Conservation (phyloP, 371 early-diverging fungal genomes). For the Phascolomyces articulosus region DNA sequence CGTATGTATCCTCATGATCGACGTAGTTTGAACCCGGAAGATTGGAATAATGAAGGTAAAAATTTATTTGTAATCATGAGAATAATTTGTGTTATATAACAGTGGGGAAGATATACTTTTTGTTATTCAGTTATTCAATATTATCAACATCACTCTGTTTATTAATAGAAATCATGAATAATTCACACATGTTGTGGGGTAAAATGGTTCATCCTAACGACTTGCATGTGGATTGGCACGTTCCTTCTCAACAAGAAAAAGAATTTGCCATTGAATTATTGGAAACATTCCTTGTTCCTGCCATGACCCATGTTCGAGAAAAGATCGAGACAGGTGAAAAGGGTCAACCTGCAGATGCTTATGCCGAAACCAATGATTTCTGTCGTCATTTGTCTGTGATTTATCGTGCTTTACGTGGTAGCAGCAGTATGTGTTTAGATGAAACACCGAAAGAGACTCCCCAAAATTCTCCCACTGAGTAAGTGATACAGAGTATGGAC, state of each 20-base stretch:
- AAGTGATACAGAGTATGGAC: background rate
- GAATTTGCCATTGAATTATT: conserved; percentile 70
- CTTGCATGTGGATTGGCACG: conserved; percentile 76
- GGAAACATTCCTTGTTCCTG: conserved; percentile 48
- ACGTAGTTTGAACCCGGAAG: conserved; percentile 40
- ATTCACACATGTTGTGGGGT: conserved; percentile 83
- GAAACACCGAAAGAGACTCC: conserved; percentile 43
- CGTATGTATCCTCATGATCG: conserved; percentile 58
- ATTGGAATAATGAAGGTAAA: conserved; percentile 54
- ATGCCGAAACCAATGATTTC: conserved; percentile 56
- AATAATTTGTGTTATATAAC: too few species aligned
- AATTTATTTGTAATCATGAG: too few species aligned
- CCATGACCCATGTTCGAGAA: conserved; percentile 47
- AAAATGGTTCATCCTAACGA: conserved; percentile 53
- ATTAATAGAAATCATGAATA: conserved; percentile 47
- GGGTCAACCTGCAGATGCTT: conserved; percentile 25
- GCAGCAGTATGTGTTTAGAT: conserved; percentile 54
- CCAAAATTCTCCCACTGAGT: background rate
- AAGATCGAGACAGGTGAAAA: conserved; percentile 36
- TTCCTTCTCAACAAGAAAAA: conserved; percentile 69
- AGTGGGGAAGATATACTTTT: too few species aligned
- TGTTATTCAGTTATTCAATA: too few species aligned
- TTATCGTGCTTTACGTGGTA: conserved; percentile 58
- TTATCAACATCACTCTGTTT: too few species aligned
- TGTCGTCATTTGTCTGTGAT: conserved; percentile 63